Percentiles rank a stretch among this genome's conserved stretches.
These are phyloP conservation scores for Penicillium freii DNA, from an alignment of 2,329 filamentous ascomycete species.

Conservation along the genomic window DNA sequence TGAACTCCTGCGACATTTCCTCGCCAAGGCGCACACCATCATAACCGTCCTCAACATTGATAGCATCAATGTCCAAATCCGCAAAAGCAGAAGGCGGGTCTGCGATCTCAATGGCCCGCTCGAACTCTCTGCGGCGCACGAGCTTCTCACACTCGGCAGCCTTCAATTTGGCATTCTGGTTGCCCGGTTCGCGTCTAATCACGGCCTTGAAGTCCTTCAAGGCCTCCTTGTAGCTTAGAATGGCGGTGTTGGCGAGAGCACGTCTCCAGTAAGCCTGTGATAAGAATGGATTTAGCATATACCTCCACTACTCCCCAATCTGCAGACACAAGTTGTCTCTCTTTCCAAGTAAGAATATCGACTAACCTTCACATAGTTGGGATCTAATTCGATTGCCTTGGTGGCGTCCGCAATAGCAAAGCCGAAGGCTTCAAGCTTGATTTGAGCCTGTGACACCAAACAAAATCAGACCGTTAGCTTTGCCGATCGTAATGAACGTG, in stretches of 20 bases:
- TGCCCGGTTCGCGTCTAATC: slow-evolving; percentile 78
- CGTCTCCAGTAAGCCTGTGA: slow-evolving; percentile 85
- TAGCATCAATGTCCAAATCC: slow-evolving; percentile 82
- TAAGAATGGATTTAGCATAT: not conserved
- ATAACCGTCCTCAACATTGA: slow-evolving; percentile 77
- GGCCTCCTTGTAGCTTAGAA: slow-evolving; percentile 82
- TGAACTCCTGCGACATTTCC: slow-evolving; percentile 93
- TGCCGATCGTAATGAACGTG: not conserved
- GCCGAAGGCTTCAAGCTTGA: slow-evolving; percentile 93
- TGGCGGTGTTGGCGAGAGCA: slow-evolving; percentile 87
- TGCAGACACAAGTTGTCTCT: not conserved
- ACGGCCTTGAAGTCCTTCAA: slow-evolving; percentile 90
- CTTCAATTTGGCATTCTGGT: slow-evolving; percentile 89
- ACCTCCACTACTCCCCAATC: not conserved
- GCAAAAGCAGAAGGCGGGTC: slow-evolving; percentile 91
- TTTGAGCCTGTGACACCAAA: slow-evolving; percentile 65
- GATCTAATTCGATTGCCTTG: slow-evolving; percentile 85
- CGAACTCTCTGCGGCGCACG: slow-evolving; percentile 86
- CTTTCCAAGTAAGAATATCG: slow-evolving; percentile 2
- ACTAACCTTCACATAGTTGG: slow-evolving; percentile 79
- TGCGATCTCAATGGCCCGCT: slow-evolving; percentile 88
- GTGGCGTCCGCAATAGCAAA: slow-evolving; percentile 89
- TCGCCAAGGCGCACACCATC: slow-evolving; percentile 75
- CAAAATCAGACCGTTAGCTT: slow-evolving; percentile 2
- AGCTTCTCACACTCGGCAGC: slow-evolving; percentile 92